phyloP scores from a whole-genome alignment of 345 rosid genomes.

The Anastatica hierochuntica region DNA sequence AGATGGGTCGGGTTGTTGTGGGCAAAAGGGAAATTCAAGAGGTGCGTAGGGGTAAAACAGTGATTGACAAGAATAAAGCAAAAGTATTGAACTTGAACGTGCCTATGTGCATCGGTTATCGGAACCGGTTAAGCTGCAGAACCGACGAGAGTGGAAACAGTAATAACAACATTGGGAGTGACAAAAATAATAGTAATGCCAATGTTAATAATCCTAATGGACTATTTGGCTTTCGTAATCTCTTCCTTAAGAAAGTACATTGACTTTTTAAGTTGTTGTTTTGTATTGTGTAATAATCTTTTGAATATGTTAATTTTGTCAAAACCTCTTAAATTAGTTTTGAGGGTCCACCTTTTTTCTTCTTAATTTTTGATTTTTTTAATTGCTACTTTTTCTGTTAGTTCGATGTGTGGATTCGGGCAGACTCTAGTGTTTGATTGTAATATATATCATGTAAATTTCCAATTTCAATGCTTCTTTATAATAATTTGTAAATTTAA shows the following conservation, averaged over 20 bases:
- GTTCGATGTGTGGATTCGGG: constrained; percentile 19
- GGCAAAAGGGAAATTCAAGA: constrained; percentile 17
- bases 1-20: constrained; percentile 8
- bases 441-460: constrained; percentile 15
- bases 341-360: constrained; percentile 17
- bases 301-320: neutral
- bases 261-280: too few species aligned
- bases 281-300: neutral
- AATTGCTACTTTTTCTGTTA: constrained; percentile 16
- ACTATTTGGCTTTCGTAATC: constrained; percentile 56
- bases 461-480: too few species aligned
- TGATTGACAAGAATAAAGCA: constrained; percentile 18
- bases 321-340: constrained; percentile 2
- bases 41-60: constrained; percentile 25
- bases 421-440: constrained; percentile 4
- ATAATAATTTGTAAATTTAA: too few species aligned
- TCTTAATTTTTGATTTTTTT: neutral
- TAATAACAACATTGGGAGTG: constrained; percentile 23
- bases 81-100: constrained; percentile 26
- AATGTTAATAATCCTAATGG: constrained; percentile 21
- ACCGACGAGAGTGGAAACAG: constrained; percentile 31
- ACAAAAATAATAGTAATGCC: neutral
- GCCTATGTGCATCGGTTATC: constrained; percentile 45
- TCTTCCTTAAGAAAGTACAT: constrained; percentile 60
- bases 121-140: constrained; percentile 60